Conservation (phyloP, 306 rosid genomes). For the Sicyos baderoa region DNA sequence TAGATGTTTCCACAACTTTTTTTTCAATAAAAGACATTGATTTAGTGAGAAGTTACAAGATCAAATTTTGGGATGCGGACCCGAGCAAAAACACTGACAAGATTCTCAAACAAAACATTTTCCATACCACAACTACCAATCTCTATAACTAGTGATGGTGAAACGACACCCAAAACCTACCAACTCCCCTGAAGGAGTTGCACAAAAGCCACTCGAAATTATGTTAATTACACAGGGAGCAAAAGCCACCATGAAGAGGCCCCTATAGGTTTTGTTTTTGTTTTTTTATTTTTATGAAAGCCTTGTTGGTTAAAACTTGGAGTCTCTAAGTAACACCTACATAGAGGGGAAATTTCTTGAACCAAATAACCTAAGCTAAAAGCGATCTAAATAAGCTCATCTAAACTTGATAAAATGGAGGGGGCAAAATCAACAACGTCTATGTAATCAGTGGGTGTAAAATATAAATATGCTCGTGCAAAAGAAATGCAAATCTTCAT, state of each 20-base stretch:
- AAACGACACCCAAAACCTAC: neutral
- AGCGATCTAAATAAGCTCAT: neutral
- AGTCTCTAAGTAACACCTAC: neutral
- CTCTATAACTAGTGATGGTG: neutral
- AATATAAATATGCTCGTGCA: neutral
- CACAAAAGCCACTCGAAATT: neutral
- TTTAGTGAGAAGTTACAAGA: no score
- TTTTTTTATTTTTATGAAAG: no score
- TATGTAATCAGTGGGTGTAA: neutral
- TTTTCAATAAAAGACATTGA: no score
- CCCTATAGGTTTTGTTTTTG: neutral
- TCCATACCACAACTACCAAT: neutral
- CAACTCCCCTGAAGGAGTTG: neutral
- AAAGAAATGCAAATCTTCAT: neutral
- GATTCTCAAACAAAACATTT: neutral
- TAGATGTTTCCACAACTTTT: neutral
- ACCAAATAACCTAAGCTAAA: neutral
- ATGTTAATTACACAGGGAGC: neutral
- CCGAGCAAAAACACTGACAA: neutral
- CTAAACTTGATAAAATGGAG: neutral
- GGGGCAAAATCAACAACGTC: neutral
- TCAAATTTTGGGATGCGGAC: no score
- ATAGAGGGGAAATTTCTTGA: slow-evolving; percentile 9
- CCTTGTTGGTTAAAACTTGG: neutral
- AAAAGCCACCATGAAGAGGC: neutral